Evolutionary conservation across 495 filamentous ascomycete species (phyloP), one percentile per base, ranked within the genome.

Genomic region (Podospora sp.): DNA sequence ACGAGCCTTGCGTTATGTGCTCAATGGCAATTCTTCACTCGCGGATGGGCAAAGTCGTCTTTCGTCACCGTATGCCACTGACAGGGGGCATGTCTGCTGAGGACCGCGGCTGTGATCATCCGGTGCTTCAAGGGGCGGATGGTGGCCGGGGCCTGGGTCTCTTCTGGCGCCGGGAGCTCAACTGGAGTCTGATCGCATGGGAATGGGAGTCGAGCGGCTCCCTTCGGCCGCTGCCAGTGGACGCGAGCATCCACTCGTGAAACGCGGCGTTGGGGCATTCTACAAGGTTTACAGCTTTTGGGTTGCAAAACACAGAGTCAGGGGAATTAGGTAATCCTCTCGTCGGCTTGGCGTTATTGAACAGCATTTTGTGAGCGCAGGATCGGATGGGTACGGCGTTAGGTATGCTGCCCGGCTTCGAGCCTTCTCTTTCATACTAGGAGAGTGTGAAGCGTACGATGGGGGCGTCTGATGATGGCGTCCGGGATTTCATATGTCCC

Each of bases 1-100:
- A 97, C 74, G 95, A 99, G 77, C 95, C 95, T 3, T 99, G 95
- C 71, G 83, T 95, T 33, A 96, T 96, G 87, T 99, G 95, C 78
- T 91, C 90, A 9, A 98, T 98, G 94, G 96, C 92, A 1, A 86
- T 97, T 40, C 81, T 98, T 21, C 93, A 98, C 67, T 97, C 93
- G 0, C 86, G 95, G 27, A 95, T 98, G 82, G 85, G 89, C 5
- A 84, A 87, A 20, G 88, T 94, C 1, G 84, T 96, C n/a, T 97
- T 96, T 78, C 85, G 86, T 24, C 78, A 86, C 12, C 79, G 84
- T 16, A 89, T 90, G 87, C 82, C 78, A 50, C 69, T 78, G 68
- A 90, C 87, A 1, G 89, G 88, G 55, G 86, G 85, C 50, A 76
- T 89, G 68, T 78, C 77, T 70, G 80, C 78, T 6, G 79, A 83